These are phyloP conservation scores for Mrakia gelida DNA, from an alignment of 768 basidiomycete genomes.

Conservation along the genomic window DNA sequence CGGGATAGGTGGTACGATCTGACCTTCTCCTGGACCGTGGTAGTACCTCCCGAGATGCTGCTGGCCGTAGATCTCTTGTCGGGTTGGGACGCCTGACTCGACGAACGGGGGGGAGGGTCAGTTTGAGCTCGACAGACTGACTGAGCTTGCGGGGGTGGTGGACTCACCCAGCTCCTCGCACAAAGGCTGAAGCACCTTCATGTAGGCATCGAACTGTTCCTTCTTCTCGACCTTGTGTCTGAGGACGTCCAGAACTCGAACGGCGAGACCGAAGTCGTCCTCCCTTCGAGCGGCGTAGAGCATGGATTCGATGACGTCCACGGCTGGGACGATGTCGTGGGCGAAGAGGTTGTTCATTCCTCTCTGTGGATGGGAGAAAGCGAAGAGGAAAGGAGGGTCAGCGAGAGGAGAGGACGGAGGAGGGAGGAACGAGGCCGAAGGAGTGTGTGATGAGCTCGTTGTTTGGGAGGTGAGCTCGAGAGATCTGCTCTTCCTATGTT, in stretches of 20 bases:
- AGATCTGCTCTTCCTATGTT: too few relatives aligned
- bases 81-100: not conserved
- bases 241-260: conserved; percentile 90
- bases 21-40: conserved; percentile 5
- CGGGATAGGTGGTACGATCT: not conserved
- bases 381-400: not conserved
- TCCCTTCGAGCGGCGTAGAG: conserved; percentile 84
- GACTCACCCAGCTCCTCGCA: conserved; percentile 84
- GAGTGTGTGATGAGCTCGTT: not conserved
- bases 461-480: too few relatives aligned
- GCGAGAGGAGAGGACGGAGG: not conserved
- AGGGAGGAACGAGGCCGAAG: not conserved
- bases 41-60: conserved; percentile 9
- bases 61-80: conserved; percentile 5
- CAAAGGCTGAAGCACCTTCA: conserved; percentile 81
- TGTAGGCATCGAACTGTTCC: conserved; percentile 85
- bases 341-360: conserved; percentile 99
- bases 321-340: conserved; percentile 87
- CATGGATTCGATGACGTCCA: conserved; percentile 78
- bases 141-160: not conserved
- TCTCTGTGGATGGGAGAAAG: conserved; percentile 54
- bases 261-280: conserved; percentile 94
- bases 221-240: conserved; percentile 98
- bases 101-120: not conserved
- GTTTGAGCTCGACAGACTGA: not conserved